phyloP scores from a whole-genome alignment of 2,329 filamentous ascomycete species.

The Arthrobotrys musiformis region DNA sequence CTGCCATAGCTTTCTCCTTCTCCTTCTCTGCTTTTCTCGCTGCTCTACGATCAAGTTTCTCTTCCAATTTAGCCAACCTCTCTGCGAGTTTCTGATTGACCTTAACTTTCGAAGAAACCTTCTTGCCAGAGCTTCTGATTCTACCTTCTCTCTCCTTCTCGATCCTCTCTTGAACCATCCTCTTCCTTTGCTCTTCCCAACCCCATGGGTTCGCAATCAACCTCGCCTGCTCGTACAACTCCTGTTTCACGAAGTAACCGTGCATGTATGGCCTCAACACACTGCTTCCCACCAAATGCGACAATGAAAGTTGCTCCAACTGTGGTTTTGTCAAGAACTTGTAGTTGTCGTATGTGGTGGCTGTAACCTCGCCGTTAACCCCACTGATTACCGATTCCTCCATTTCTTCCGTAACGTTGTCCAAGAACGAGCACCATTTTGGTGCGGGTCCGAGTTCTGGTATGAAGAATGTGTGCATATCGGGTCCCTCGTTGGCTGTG shows the following conservation, averaged over 20 bases:
- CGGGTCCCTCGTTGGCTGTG: conserved; percentile 94
- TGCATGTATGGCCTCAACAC: conserved; percentile 97
- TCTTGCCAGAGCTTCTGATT: conserved; percentile 92
- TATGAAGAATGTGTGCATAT: conserved; percentile 95
- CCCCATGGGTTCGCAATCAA: conserved; percentile 93
- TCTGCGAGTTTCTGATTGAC: conserved; percentile 79
- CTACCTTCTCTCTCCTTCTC: conserved; percentile 95
- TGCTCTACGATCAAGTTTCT: conserved; percentile 72
- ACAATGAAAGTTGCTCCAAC: conserved; percentile 83
- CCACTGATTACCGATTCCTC: conserved; percentile 75
- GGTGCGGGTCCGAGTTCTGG: conserved; percentile 92
- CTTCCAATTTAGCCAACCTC: conserved; percentile 71
- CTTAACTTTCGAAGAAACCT: conserved; percentile 71
- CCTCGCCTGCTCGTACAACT: conserved; percentile 92
- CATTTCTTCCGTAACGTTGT: conserved; percentile 99
- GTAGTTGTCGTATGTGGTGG: conserved; percentile 90
- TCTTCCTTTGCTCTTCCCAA: conserved; percentile 90
- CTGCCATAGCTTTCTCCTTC: conserved; percentile 68
- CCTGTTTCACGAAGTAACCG: conserved; percentile 95
- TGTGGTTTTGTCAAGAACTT: conserved; percentile 95
- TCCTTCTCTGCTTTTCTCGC: conserved; percentile 62
- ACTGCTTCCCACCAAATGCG: conserved; percentile 88
- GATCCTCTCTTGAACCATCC: conserved; percentile 92
- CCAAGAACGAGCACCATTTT: conserved; percentile 94
- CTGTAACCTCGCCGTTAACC: conserved; percentile 64